Evolutionary conservation across 78 protist species (phyloP).

Genomic region (Dictyostelium purpureum): DNA sequence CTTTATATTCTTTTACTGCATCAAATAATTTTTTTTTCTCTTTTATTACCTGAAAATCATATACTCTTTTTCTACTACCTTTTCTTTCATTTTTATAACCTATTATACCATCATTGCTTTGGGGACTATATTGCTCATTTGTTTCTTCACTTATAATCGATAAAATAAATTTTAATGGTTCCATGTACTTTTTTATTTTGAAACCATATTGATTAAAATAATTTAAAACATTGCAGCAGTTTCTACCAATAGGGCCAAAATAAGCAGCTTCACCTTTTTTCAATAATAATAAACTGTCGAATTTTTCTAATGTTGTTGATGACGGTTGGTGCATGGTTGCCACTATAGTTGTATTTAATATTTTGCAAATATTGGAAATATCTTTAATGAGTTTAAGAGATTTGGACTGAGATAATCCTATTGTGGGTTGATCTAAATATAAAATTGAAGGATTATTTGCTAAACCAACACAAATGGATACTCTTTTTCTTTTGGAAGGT

Average conservation of each 20-base stretch:
- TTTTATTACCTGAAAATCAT: neutral
- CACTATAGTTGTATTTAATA: conserved; percentile 1
- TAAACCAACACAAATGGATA: conserved; percentile 72
- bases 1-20: neutral
- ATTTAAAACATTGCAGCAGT: neutral
- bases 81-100: no score
- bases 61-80: no score
- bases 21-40: no score
- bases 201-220: neutral
- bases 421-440: conserved; percentile 74
- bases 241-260: conserved; percentile 57
- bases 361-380: conserved; percentile 10
- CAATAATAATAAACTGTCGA: conserved; percentile 83
- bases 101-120: no score
- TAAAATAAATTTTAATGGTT: no score
- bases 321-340: conserved; percentile 92
- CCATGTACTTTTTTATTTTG: neutral
- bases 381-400: conserved; percentile 8
- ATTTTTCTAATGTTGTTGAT: conserved; percentile 27
- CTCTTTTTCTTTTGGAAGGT: conserved; percentile 71
- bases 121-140: no score
- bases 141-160: no score
- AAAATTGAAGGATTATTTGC: conserved; percentile 32
- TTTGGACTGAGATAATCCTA: conserved; percentile 18
- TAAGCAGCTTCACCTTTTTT: conserved; percentile 77